Percentiles rank a stretch among this genome's conserved stretches.
phyloP scores from a whole-genome alignment of 805 yeast species.

The Crinitomyces ghanaensis region DNA sequence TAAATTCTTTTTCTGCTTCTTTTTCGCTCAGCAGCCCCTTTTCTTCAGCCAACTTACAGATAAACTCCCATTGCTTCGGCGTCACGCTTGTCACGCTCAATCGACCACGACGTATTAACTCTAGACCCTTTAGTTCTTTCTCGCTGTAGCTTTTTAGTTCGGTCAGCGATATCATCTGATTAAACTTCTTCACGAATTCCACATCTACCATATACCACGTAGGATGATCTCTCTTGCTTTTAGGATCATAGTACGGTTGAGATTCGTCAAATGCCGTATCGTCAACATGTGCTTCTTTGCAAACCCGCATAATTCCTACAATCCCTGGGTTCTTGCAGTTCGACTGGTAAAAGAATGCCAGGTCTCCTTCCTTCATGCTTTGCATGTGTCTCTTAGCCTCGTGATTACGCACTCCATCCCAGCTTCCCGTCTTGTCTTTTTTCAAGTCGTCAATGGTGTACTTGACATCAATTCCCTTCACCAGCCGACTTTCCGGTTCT shows the following conservation, averaged over 20 bases:
- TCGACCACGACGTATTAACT: conserved; percentile 38
- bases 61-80: conserved; percentile 30
- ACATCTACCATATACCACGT: conserved; percentile 51
- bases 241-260: conserved; percentile 39
- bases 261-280: conserved; percentile 30
- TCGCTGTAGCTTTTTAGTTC: conserved; percentile 27
- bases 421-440: conserved; percentile 31
- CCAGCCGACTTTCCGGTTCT: conserved; percentile 41
- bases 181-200: conserved; percentile 31
- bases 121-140: conserved; percentile 30
- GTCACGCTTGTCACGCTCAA: conserved; percentile 43
- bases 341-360: conserved; percentile 43
- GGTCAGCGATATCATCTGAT: conserved; percentile 31
- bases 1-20: too few species aligned
- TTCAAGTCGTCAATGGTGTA: conserved; percentile 37
- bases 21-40: neutral
- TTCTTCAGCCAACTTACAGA: conserved; percentile 28
- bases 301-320: conserved; percentile 33
- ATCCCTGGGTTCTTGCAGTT: conserved; percentile 45
- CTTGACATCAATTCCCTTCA: conserved; percentile 38
- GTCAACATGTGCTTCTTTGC: conserved; percentile 25
- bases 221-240: conserved; percentile 32
- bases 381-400: conserved; percentile 44
- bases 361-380: conserved; percentile 37
- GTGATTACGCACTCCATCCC: conserved; percentile 52